Evolutionary conservation across 805 yeast genomes (phyloP).

Genomic region (Kazachstania viticola): DNA sequence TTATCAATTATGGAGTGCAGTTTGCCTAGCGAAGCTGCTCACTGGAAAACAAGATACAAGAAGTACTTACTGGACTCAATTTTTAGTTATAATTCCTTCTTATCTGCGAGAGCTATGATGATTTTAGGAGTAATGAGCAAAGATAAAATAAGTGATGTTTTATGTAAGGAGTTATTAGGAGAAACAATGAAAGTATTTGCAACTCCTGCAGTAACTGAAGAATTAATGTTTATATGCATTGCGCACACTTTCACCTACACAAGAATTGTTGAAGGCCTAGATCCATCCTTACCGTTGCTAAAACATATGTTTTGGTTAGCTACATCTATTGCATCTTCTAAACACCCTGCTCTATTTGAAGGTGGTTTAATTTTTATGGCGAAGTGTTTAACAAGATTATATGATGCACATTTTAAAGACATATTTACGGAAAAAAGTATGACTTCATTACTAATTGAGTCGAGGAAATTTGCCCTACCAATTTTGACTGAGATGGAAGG

Average conservation of each 20-base stretch:
- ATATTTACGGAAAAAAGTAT: conserved; percentile 15
- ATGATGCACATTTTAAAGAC: conserved; percentile 21
- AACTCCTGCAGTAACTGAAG: conserved; percentile 21
- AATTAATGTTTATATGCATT: conserved; percentile 19
- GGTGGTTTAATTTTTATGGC: conserved; percentile 29
- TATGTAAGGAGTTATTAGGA: conserved; percentile 22
- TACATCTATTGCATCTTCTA: conserved; percentile 20
- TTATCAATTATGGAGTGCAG: conserved; percentile 38
- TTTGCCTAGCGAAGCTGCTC: conserved; percentile 33
- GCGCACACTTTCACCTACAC: conserved; percentile 29
- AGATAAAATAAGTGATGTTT: conserved; percentile 47
- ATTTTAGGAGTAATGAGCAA: conserved; percentile 56
- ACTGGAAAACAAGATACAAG: conserved; percentile 55
- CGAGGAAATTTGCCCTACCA: conserved; percentile 30
- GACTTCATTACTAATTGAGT: conserved; percentile 20
- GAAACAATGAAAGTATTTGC: conserved; percentile 26
- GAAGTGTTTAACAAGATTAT: conserved; percentile 21
- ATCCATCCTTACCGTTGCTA: conserved; percentile 18
- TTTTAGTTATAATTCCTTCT: conserved; percentile 38
- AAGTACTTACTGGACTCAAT: conserved; percentile 49
- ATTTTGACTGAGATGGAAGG: conserved; percentile 34
- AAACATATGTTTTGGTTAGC: conserved; percentile 28
- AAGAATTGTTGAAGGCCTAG: conserved; percentile 28
- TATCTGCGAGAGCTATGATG: conserved; percentile 54
- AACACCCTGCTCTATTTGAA: conserved; percentile 25